Evolutionary conservation across 1,139 yeast genomes (phyloP).

Genomic region (Blastobotrys petasosporus): DNA sequence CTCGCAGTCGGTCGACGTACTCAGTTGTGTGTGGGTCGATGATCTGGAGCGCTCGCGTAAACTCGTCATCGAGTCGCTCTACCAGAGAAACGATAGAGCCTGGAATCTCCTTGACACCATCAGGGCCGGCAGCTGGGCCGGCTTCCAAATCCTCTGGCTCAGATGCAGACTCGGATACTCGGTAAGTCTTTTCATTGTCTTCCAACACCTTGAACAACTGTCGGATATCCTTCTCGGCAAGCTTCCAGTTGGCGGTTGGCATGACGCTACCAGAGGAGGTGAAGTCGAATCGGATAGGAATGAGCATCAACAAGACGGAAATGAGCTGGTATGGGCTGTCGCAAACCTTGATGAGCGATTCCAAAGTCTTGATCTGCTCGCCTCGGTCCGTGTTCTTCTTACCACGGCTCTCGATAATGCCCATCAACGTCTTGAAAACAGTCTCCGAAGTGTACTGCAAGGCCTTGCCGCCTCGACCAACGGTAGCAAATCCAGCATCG

Average conservation of each 20-base stretch:
- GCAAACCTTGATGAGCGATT: conserved; percentile 51
- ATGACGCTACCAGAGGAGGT: conserved; percentile 61
- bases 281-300: conserved; percentile 80
- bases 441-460: conserved; percentile 37
- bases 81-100: conserved; percentile 84
- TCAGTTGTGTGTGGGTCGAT: conserved; percentile 95
- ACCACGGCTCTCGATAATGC: conserved; percentile 86
- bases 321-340: conserved; percentile 66
- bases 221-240: conserved; percentile 57
- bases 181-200: conserved; percentile 49
- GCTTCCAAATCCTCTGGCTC: conserved; percentile 72
- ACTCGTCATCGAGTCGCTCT: conserved; percentile 94
- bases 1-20: conserved; percentile 84
- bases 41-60: conserved; percentile 76
- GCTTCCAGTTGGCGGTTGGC: conserved; percentile 80
- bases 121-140: conserved; percentile 59
- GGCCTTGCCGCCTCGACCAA: conserved; percentile 39
- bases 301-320: conserved; percentile 70
- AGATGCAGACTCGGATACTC: conserved; percentile 71
- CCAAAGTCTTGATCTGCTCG: conserved; percentile 72
- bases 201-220: conserved; percentile 65
- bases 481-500: conserved; percentile 38
- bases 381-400: conserved; percentile 83
- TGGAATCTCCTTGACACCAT: conserved; percentile 68
- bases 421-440: conserved; percentile 68